phyloP scores from a whole-genome alignment of 139 green algal genomes.

The Coccomyxa sp. region DNA sequence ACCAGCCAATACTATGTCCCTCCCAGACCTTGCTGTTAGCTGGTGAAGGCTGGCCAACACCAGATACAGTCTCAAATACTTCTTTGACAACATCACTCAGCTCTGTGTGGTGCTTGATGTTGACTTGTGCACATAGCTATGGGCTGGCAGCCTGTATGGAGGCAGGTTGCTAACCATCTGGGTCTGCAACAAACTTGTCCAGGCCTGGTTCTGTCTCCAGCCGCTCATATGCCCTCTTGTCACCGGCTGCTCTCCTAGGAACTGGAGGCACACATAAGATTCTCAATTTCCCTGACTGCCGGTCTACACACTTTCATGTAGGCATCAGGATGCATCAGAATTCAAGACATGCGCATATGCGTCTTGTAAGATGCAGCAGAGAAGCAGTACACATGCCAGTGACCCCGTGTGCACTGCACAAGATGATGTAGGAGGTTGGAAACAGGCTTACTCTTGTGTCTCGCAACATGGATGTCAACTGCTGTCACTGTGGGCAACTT shows the following conservation, averaged over 20 bases:
- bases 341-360: too few relatives aligned
- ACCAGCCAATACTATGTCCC: too few relatives aligned
- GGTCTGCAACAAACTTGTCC: slow-evolving; percentile 49
- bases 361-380: background rate
- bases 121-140: too few relatives aligned
- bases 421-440: background rate
- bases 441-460: slow-evolving; percentile 11
- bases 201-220: slow-evolving; percentile 87
- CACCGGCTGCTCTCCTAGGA: slow-evolving; percentile 18
- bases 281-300: too few relatives aligned
- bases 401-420: too few relatives aligned
- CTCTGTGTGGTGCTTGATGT: background rate
- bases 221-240: slow-evolving; percentile 64
- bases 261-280: too few relatives aligned
- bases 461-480: background rate
- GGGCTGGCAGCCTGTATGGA: too few relatives aligned
- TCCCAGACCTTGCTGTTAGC: too few relatives aligned
- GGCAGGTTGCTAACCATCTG: background rate
- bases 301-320: too few relatives aligned
- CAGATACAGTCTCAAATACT: too few relatives aligned
- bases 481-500: slow-evolving; percentile 7
- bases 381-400: background rate
- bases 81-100: too few relatives aligned
- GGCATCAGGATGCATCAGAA: too few relatives aligned
- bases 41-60: background rate